Base-by-base conservation (phyloP, 2,329 filamentous ascomycete species). In the Pleomassaria siparia region DNA sequence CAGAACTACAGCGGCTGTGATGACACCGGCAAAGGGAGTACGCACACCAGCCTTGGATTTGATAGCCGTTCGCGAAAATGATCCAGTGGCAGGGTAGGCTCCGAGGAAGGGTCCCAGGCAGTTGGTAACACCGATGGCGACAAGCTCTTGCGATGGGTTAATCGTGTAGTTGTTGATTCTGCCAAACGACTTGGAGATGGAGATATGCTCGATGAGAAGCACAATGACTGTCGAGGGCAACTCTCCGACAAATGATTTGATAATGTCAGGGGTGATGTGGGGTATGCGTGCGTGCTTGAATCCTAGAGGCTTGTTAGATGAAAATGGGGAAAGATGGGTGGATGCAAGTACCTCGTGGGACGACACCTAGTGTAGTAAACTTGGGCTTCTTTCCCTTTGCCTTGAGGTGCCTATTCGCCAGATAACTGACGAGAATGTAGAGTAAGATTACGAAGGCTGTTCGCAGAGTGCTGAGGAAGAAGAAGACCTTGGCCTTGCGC, bases 141-240 rank as follows among this genome's bases (percentile, higher is more conserved):
- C 89, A 73, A 99, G 82, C 70, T 99, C 92, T 69, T 99, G 92
- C 0, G 92, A 96, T 0, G 92, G 91, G 60, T 96, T 86, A 66
- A 99, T 96, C n/a, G 84, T 87, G 72, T 99, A 99, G 75, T 96
- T 95, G 77, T 96, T 96, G 59, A 96, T 83, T 52, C 92, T 83
- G 10, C 94, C 92, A 59, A 99, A 97, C 0, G 91, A 96, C 71
- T 97, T 99, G 18, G 91, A 90, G 55, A 97, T 97, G 36, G 92
- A 91, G 60, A 97, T 95, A 68, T 99, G 92, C 73, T 99, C 94
- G 54, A 97, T 95, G 25, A 99, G 79, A 49, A 97, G 80, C 15
- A 99, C 91, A 57, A 97, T 95, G 46, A 96, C 85, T 0, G 88
- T 86, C 6, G 88, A 88, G 0, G 94, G 94, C 2, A 99, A 76